Conservation (phyloP, 179 eudicot genomes). For the Camellia oleifera region DNA sequence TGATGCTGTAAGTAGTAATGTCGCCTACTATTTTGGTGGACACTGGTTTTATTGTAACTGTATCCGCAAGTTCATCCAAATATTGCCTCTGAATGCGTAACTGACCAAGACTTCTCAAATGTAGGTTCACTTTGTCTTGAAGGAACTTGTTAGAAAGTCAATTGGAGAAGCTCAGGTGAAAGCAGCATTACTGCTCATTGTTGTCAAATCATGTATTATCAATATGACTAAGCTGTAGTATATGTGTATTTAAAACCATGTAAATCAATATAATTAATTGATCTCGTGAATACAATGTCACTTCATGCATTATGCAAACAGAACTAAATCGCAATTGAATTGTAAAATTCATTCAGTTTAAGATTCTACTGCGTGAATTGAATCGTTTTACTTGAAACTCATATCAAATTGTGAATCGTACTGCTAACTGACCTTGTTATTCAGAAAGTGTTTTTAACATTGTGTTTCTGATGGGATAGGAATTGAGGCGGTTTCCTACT, state of each 20-base stretch:
- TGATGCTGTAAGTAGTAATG: constrained; percentile 68
- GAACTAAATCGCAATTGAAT: no score
- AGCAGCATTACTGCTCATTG: not conserved
- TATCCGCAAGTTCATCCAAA: not conserved
- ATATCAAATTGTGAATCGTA: no score
- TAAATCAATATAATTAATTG: no score
- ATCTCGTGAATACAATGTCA: no score
- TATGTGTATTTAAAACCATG: no score
- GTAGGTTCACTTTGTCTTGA: constrained; percentile 87
- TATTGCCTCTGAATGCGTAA: not conserved
- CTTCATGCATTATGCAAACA: no score
- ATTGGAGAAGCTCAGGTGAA: constrained; percentile 77
- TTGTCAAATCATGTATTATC: no score
- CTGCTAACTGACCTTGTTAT: not conserved
- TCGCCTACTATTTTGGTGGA: not conserved
- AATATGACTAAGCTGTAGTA: no score
- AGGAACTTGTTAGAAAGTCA: constrained; percentile 94
- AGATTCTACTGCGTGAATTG: no score
- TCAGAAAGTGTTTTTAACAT: not conserved
- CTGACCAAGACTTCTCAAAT: constrained; percentile 16
- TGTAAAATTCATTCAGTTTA: no score
- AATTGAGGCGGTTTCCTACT: constrained; percentile 83
- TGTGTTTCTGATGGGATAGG: constrained; percentile 36
- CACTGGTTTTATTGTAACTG: no score
- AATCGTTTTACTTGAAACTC: no score